Percentiles rank a stretch among this genome's conserved stretches.
Evolutionary conservation across 768 basidiomycete species (phyloP).

Genomic region (Tulasnella sp.): DNA sequence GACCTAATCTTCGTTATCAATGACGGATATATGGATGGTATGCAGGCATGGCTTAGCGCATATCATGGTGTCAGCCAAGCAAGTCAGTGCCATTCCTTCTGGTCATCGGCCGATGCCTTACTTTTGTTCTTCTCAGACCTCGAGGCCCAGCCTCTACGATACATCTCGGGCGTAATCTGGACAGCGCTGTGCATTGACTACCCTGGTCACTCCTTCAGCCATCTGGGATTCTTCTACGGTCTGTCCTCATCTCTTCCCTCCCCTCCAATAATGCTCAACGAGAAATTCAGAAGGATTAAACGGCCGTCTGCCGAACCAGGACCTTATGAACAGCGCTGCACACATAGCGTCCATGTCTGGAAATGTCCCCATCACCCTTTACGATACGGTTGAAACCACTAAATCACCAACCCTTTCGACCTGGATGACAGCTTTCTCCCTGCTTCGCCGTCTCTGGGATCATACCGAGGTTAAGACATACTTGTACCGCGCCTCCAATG

Average conservation of each 20-base stretch:
- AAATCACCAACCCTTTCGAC: not conserved
- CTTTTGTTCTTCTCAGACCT: conserved; percentile 40
- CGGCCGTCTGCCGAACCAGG: conserved; percentile 92
- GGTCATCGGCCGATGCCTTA: not conserved
- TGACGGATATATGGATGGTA: conserved; percentile 81
- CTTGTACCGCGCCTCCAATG: conserved; percentile 49
- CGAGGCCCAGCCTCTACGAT: conserved; percentile 45
- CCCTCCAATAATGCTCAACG: not conserved
- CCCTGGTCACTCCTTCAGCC: conserved; percentile 92
- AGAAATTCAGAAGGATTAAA: conserved; percentile 72
- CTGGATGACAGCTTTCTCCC: conserved; percentile 23
- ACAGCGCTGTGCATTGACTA: conserved; percentile 91
- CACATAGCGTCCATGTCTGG: conserved; percentile 62
- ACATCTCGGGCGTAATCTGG: conserved; percentile 77
- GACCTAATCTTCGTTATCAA: conserved; percentile 84
- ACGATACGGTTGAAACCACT: conserved; percentile 55
- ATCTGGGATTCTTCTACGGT: conserved; percentile 94
- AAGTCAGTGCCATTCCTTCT: conserved; percentile 36
- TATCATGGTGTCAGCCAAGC: conserved; percentile 64
- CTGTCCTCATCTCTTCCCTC: conserved; percentile 21
- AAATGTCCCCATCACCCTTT: conserved; percentile 67
- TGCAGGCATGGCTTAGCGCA: conserved; percentile 81
- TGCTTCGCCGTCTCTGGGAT: conserved; percentile 33
- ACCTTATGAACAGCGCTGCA: conserved; percentile 74
- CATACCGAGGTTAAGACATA: conserved; percentile 41